phyloP scores from a whole-genome alignment of 495 filamentous ascomycete species.

The Trichoderma erinaceum region DNA sequence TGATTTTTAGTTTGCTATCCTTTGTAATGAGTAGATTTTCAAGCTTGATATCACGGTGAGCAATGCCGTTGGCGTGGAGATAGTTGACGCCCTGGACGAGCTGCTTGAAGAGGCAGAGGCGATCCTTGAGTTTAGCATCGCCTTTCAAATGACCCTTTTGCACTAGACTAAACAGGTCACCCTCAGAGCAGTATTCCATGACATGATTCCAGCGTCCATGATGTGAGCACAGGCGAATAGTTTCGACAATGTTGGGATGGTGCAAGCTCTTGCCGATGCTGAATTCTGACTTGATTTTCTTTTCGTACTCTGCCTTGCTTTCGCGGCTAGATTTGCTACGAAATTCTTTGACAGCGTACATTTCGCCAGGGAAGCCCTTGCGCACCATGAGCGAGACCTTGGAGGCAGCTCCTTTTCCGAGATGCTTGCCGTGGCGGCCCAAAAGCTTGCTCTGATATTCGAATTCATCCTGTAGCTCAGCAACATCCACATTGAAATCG shows the following conservation, averaged over 20 bases:
- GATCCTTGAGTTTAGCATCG: constrained; percentile 58
- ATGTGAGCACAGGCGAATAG: constrained; percentile 59
- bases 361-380: constrained; percentile 44
- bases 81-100: constrained; percentile 64
- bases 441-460: constrained; percentile 52
- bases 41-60: constrained; percentile 76
- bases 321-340: constrained; percentile 57
- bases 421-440: constrained; percentile 53
- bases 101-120: constrained; percentile 76
- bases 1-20: constrained; percentile 69
- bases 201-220: constrained; percentile 70
- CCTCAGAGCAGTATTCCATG: constrained; percentile 75
- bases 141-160: constrained; percentile 53
- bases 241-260: constrained; percentile 76
- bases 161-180: constrained; percentile 66
- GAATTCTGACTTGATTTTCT: constrained; percentile 77
- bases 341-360: constrained; percentile 77
- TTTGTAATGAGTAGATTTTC: constrained; percentile 68
- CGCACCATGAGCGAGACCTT: constrained; percentile 64
- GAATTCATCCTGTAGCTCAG: constrained; percentile 54
- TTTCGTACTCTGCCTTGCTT: constrained; percentile 58
- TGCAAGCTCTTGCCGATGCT: constrained; percentile 67
- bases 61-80: constrained; percentile 64
- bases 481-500: constrained; percentile 58
- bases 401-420: constrained; percentile 68